A percentile compares a stretch with the other conserved stretches of the same genome.
Evolutionary conservation across 495 filamentous ascomycete species (phyloP).

Genomic region (Apiosordaria backusii): DNA sequence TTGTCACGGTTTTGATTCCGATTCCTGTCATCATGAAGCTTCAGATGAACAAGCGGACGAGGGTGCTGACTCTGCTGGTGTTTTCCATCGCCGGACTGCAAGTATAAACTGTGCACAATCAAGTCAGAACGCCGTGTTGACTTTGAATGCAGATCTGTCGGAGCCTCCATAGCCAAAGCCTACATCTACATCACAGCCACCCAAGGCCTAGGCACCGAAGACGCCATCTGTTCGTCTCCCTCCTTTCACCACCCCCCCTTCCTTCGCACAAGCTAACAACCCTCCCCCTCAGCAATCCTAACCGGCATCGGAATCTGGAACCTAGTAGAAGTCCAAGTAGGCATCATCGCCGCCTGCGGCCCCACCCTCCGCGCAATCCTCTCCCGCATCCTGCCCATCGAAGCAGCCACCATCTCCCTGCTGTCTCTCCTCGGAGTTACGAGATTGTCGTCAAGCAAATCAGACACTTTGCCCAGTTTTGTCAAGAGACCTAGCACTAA

Average conservation of each 20-base stretch:
- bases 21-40: constrained; percentile 19
- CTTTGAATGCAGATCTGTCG: constrained; percentile 14
- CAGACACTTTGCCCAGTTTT: neutral
- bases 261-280: constrained; percentile 4
- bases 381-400: constrained; percentile 10
- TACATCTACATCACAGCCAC: constrained; percentile 19
- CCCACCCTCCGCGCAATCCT: constrained; percentile 17
- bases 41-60: constrained; percentile 13
- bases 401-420: constrained; percentile 10
- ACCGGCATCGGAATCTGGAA: constrained; percentile 23
- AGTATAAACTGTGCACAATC: constrained; percentile 10
- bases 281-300: constrained; percentile 1
- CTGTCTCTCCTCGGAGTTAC: constrained; percentile 9
- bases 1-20: constrained; percentile 22
- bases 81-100: constrained; percentile 23
- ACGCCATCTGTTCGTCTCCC: constrained; percentile 13
- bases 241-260: neutral
- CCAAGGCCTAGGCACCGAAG: constrained; percentile 8
- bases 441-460: neutral
- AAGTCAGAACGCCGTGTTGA: no score
- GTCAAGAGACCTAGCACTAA: neutral
- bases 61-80: constrained; percentile 14
- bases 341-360: constrained; percentile 24
- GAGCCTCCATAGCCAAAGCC: constrained; percentile 19
- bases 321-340: constrained; percentile 22